Evolutionary conservation across 345 rosid species (phyloP).

Genomic region (sweet orange (Citrus sinensis)): DVS_A1.0 CM039161.1:1603001-1603500

Average conservation of each 20-base stretch:
- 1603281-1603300: conserved; percentile 69
- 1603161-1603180: too few species aligned
- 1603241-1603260: conserved; percentile 82
- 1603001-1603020: too few species aligned
- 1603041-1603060: too few species aligned
- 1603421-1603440: conserved; percentile 32
- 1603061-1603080: too few species aligned
- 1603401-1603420: conserved; percentile 72
- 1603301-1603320: conserved; percentile 89
- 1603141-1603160: too few species aligned
- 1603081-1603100: too few species aligned
- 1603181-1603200: conserved; percentile 23
- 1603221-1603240: conserved; percentile 77
- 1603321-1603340: conserved; percentile 50
- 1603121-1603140: too few species aligned
- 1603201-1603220: conserved; percentile 88
- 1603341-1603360: conserved; percentile 56
- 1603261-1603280: conserved; percentile 76
- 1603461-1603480: conserved; percentile 58
- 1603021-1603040: too few species aligned
- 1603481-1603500: conserved; percentile 65
- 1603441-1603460: conserved; percentile 50
- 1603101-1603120: too few species aligned
- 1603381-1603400: conserved; percentile 80
- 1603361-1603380: conserved; percentile 66